These are phyloP conservation scores for Peronospora destructor DNA, from an alignment of 352 stramenopile species.

Conservation along the genomic window DNA sequence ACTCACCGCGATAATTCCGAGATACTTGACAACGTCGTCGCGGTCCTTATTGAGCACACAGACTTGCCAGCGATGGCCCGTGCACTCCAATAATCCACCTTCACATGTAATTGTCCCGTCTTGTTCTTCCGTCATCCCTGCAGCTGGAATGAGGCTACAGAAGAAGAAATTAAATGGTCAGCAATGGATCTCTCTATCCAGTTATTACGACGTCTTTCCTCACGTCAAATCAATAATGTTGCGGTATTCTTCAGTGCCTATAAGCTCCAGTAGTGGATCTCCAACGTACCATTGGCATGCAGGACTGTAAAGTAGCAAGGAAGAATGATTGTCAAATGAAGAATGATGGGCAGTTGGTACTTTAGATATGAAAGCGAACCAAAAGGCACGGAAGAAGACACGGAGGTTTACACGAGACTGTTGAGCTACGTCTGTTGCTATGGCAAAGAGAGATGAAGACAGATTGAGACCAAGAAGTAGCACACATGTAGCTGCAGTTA, in stretches of 20 bases:
- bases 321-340: not conserved
- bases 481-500: constrained; percentile 15
- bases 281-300: constrained; percentile 80
- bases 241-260: constrained; percentile 62
- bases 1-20: constrained; percentile 61
- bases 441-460: constrained; percentile 4
- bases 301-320: constrained; percentile 26
- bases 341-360: constrained; percentile 5
- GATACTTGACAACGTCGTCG: constrained; percentile 70
- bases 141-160: constrained; percentile 56
- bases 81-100: constrained; percentile 59
- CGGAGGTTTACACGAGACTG: constrained; percentile 50
- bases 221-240: constrained; percentile 67
- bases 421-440: constrained; percentile 16
- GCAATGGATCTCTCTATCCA: not conserved
- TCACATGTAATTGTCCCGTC: constrained; percentile 56
- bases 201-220: not conserved
- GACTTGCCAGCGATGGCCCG: constrained; percentile 59
- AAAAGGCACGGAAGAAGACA: constrained; percentile 73
- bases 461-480: constrained; percentile 19
- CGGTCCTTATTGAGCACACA: constrained; percentile 72
- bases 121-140: constrained; percentile 55
- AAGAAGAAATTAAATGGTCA: constrained; percentile 7
- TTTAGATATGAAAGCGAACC: constrained; percentile 25
- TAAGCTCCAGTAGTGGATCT: constrained; percentile 61